Percentiles rank a stretch among this genome's conserved stretches.
phyloP scores from a whole-genome alignment of 164 flowering plant species.

The Berberis thunbergii region DNA sequence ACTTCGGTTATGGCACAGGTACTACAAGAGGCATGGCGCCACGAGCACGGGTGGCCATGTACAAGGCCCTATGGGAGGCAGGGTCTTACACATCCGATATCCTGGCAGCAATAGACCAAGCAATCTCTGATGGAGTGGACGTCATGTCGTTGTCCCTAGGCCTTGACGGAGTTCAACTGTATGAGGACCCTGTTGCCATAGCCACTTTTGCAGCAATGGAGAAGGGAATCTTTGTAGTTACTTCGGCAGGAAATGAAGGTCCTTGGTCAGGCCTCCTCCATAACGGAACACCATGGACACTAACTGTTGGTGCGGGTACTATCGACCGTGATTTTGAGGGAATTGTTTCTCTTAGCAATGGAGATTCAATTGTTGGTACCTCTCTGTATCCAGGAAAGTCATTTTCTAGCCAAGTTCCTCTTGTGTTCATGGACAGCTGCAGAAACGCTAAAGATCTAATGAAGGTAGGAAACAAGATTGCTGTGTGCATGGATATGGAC shows the following conservation, averaged over 20 bases:
- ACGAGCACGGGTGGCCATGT: constrained; percentile 51
- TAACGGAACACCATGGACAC: constrained; percentile 67
- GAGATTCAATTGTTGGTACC: constrained; percentile 25
- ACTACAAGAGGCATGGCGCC: constrained; percentile 61
- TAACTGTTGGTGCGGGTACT: constrained; percentile 64
- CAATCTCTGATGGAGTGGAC: constrained; percentile 53
- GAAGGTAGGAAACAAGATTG: constrained; percentile 21
- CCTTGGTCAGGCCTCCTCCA: constrained; percentile 32
- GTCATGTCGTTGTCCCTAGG: constrained; percentile 60
- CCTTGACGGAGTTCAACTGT: constrained; percentile 22
- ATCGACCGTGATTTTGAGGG: constrained; percentile 53
- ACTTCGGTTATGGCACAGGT: constrained; percentile 56
- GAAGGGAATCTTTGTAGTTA: constrained; percentile 48
- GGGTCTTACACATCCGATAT: constrained; percentile 35
- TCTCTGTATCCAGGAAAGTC: constrained; percentile 37
- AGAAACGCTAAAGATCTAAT: constrained; percentile 7
- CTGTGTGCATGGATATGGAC: constrained; percentile 12
- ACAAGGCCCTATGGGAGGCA: constrained; percentile 52
- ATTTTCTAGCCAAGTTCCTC: constrained; percentile 8
- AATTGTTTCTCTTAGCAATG: constrained; percentile 34
- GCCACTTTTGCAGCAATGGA: constrained; percentile 59
- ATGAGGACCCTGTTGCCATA: constrained; percentile 55
- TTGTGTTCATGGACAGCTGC: constrained; percentile 15
- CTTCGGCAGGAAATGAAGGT: constrained; percentile 75
- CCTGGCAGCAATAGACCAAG: constrained; percentile 61